A percentile compares a stretch with the other conserved stretches of the same genome.
phyloP scores from a whole-genome alignment of 768 basidiomycete genomes.

The Kwoniella europaea region DNA sequence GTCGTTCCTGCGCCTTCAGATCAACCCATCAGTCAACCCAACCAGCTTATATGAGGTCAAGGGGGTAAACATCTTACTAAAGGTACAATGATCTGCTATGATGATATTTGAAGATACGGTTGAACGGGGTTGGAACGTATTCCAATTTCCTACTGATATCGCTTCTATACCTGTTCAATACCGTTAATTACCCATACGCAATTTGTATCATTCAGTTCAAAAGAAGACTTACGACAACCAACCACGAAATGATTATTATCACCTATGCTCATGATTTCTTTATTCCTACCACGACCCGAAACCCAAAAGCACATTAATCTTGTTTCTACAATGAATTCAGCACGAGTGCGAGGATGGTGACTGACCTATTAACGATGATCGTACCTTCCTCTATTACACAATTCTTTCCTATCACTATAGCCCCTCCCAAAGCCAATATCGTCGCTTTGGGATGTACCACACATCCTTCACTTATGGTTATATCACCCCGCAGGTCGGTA shows the following conservation, averaged over 20 bases:
- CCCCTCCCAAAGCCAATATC: slow-evolving; percentile 86
- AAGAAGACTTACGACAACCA: slow-evolving; percentile 73
- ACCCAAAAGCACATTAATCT: too few relatives aligned
- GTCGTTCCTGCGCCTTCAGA: slow-evolving; percentile 34
- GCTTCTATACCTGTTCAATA: slow-evolving; percentile 75
- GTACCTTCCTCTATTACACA: slow-evolving; percentile 92
- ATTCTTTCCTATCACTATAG: slow-evolving; percentile 83
- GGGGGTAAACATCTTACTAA: slow-evolving; percentile 62
- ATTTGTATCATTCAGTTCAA: background rate
- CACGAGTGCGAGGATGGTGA: background rate
- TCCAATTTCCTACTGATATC: slow-evolving; percentile 79
- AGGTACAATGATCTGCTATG: slow-evolving; percentile 76
- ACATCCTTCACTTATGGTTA: slow-evolving; percentile 82
- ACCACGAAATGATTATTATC: slow-evolving; percentile 94
- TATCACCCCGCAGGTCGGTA: slow-evolving; percentile 87
- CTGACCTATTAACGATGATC: slow-evolving; percentile 85
- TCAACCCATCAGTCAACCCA: background rate
- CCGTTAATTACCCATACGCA: background rate
- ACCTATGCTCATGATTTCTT: slow-evolving; percentile 89
- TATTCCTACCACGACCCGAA: slow-evolving; percentile 50
- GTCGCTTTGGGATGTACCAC: slow-evolving; percentile 93
- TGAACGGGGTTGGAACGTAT: slow-evolving; percentile 82
- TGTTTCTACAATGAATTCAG: too few relatives aligned
- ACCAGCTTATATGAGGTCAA: background rate
- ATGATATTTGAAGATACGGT: slow-evolving; percentile 82